Evolutionary conservation across 192 early-diverging fungal genomes (phyloP).

Genomic region (Spinellus fusiger): DNA sequence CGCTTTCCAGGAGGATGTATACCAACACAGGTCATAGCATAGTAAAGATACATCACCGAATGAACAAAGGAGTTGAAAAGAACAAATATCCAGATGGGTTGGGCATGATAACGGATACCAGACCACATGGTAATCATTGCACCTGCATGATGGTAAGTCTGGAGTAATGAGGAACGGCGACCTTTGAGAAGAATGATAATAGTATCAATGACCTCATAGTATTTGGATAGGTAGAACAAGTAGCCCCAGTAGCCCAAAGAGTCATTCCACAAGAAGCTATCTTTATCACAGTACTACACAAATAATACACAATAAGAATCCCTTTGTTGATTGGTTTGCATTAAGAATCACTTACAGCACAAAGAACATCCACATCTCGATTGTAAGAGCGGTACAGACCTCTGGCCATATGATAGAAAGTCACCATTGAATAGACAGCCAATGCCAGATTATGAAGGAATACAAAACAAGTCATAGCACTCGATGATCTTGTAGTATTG

Average conservation of each 20-base stretch:
- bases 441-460: slow-evolving; percentile 72
- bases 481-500: slow-evolving; percentile 20
- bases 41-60: slow-evolving; percentile 84
- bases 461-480: slow-evolving; percentile 65
- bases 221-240: slow-evolving; percentile 84
- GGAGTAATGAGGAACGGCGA: slow-evolving; percentile 66
- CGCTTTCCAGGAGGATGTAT: slow-evolving; percentile 75
- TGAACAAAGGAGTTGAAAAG: slow-evolving; percentile 84
- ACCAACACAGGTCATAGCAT: slow-evolving; percentile 68
- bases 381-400: slow-evolving; percentile 48
- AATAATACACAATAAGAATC: background rate
- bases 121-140: slow-evolving; percentile 80
- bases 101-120: slow-evolving; percentile 60
- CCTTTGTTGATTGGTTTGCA: background rate
- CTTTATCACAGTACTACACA: slow-evolving; percentile 56
- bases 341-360: slow-evolving; percentile 47
- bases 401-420: slow-evolving; percentile 58
- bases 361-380: slow-evolving; percentile 38
- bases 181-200: slow-evolving; percentile 80
- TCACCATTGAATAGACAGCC: slow-evolving; percentile 64
- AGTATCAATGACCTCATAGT: slow-evolving; percentile 86
- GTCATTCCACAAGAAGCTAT: slow-evolving; percentile 60
- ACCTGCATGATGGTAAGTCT: slow-evolving; percentile 84
- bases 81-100: slow-evolving; percentile 80
- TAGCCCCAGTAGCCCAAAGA: slow-evolving; percentile 78